These are phyloP conservation scores for Ophiostoma sp. DNA, from an alignment of 2,329 filamentous ascomycete genomes.

Conservation along the genomic window DNA sequence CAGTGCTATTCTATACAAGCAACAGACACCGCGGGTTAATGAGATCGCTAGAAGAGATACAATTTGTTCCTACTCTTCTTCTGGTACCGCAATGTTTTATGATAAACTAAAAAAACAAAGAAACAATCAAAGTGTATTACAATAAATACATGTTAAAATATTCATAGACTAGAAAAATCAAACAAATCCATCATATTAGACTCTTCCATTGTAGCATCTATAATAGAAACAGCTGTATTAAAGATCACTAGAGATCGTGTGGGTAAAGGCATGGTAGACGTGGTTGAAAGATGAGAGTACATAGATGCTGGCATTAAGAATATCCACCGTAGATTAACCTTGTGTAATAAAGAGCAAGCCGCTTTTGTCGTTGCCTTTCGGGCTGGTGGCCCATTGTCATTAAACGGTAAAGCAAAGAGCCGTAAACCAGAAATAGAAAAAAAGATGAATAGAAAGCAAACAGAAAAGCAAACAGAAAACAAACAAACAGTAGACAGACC, in stretches of 20 bases:
- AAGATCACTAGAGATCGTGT: neutral
- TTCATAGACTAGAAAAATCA: too few species aligned
- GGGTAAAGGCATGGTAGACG: neutral
- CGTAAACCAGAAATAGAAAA: neutral
- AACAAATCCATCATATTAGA: too few species aligned
- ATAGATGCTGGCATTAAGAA: neutral
- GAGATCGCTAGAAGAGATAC: neutral
- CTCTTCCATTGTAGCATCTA: too few species aligned
- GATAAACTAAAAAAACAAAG: neutral
- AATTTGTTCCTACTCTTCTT: neutral
- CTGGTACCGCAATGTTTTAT: neutral
- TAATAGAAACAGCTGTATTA: too few species aligned
- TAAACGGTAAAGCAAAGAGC: neutral
- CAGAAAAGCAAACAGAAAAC: slow-evolving; percentile 1
- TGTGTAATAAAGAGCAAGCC: neutral
- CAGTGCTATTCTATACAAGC: neutral
- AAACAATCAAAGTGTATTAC: neutral
- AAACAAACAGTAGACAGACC: neutral
- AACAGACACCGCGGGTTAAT: neutral
- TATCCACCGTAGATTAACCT: neutral
- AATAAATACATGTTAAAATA: neutral
- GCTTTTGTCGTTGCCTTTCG: slow-evolving; percentile 5
- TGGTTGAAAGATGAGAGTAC: too few species aligned
- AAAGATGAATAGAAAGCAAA: slow-evolving; percentile 6
- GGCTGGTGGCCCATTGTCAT: neutral